phyloP scores from a whole-genome alignment of 352 stramenopile species.

The Thalassiosira mediterranea region DNA sequence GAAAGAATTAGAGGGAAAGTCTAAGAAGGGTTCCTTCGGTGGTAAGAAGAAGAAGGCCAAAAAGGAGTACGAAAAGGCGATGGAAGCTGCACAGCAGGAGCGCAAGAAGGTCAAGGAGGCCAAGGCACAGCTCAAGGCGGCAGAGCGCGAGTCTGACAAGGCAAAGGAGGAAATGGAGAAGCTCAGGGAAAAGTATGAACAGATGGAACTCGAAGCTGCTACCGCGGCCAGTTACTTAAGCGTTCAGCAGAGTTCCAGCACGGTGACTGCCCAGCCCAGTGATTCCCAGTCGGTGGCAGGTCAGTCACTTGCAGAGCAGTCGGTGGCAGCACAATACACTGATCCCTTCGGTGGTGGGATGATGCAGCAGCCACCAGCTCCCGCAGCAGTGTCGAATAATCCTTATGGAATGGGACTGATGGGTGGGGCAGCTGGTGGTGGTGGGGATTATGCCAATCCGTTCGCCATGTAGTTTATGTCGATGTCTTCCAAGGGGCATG shows the following conservation, averaged over 20 bases:
- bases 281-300: background rate
- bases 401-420: conserved; percentile 36
- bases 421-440: conserved; percentile 8
- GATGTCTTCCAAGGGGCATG: too few relatives aligned
- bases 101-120: conserved; percentile 34
- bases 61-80: conserved; percentile 35
- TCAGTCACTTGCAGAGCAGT: background rate
- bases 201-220: conserved; percentile 43
- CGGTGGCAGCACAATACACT: conserved; percentile 17
- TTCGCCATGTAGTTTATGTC: too few relatives aligned
- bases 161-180: conserved; percentile 31
- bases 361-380: background rate
- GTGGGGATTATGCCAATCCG: conserved; percentile 48
- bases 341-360: conserved; percentile 4
- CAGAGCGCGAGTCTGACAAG: conserved; percentile 20
- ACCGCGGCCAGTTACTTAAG: conserved; percentile 45
- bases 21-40: conserved; percentile 37
- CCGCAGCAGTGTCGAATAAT: background rate
- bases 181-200: conserved; percentile 44
- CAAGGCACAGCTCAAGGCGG: conserved; percentile 28
- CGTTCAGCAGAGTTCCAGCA: conserved; percentile 1
- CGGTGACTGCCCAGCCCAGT: background rate
- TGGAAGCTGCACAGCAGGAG: conserved; percentile 24
- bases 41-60: conserved; percentile 44
- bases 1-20: conserved; percentile 16